Evolutionary conservation across 1,139 yeast genomes (phyloP).

Genomic region (Saccharomyces hybrid): DNA sequence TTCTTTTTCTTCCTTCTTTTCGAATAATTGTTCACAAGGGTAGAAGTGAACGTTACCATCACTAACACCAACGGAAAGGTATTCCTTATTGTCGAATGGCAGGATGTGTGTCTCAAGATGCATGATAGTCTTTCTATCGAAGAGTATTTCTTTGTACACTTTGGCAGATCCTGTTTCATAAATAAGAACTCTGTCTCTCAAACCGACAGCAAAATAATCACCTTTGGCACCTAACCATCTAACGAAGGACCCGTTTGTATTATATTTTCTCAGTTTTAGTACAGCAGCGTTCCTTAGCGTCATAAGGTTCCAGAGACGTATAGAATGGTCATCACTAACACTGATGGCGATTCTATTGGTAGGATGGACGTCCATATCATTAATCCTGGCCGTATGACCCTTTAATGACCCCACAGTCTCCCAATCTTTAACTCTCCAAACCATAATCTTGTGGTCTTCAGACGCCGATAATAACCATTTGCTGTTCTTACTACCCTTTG

Average conservation of each 20-base stretch:
- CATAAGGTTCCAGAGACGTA: constrained; percentile 92
- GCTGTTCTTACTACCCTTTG: constrained; percentile 36
- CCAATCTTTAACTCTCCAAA: constrained; percentile 98
- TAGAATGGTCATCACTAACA: constrained; percentile 75
- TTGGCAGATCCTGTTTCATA: constrained; percentile 62
- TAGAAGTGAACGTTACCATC: constrained; percentile 66
- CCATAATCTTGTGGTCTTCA: constrained; percentile 80
- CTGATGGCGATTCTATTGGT: constrained; percentile 87
- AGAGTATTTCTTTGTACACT: constrained; percentile 41
- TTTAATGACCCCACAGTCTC: constrained; percentile 80
- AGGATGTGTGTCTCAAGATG: constrained; percentile 48
- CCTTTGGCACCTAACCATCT: constrained; percentile 55
- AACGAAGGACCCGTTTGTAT: constrained; percentile 61
- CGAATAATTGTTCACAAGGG: constrained; percentile 36
- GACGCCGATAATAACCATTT: constrained; percentile 89
- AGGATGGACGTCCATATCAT: constrained; percentile 84
- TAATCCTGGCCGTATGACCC: constrained; percentile 72
- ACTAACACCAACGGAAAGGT: constrained; percentile 59
- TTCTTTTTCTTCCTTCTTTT: constrained; percentile 20
- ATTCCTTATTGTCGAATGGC: constrained; percentile 39
- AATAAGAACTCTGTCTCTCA: constrained; percentile 53
- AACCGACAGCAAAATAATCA: constrained; percentile 65
- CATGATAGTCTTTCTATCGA: constrained; percentile 56
- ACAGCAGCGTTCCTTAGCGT: constrained; percentile 93
- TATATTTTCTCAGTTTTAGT: constrained; percentile 63